Evolutionary conservation across 2,329 filamentous ascomycete genomes (phyloP).

Genomic region (Bimuria novae-zelandiae): DNA sequence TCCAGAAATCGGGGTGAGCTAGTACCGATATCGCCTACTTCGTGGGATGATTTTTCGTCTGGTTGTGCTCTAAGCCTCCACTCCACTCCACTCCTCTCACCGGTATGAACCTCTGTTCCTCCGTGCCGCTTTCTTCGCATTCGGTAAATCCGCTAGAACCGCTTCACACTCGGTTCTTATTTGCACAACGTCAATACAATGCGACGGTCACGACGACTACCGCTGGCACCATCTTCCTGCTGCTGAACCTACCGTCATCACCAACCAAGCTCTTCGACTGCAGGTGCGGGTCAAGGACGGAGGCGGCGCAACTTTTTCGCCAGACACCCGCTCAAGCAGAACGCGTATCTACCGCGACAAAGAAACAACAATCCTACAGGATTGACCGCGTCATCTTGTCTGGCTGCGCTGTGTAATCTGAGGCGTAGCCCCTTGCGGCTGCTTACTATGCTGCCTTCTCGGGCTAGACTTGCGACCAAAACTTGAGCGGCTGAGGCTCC

Average conservation of each 20-base stretch:
- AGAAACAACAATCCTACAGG: not conserved
- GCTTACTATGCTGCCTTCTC: constrained; percentile 1
- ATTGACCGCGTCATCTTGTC: not conserved
- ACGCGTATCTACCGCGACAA: not conserved
- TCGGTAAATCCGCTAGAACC: not conserved
- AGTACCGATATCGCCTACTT: not conserved
- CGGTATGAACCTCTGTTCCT: not conserved
- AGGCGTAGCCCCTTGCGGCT: constrained; percentile 2
- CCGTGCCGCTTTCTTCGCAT: constrained; percentile 3
- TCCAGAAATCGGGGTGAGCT: not conserved
- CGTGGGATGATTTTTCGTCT: no score
- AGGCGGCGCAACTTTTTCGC: not conserved
- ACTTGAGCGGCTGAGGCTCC: not conserved
- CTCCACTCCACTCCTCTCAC: not conserved
- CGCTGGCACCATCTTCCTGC: not conserved
- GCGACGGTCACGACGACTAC: not conserved
- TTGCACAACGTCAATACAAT: not conserved
- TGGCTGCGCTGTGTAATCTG: not conserved
- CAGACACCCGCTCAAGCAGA: not conserved
- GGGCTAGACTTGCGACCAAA: constrained; percentile 4
- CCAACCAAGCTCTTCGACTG: not conserved
- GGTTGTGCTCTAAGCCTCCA: no score
- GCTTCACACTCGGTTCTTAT: not conserved
- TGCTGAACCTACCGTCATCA: not conserved
- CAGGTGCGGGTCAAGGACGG: not conserved